Evolutionary conservation across 2,329 filamentous ascomycete genomes (phyloP), one percentile per base, ranked within the genome.

Genomic region (Ploettnerulaceae sp.): DNA sequence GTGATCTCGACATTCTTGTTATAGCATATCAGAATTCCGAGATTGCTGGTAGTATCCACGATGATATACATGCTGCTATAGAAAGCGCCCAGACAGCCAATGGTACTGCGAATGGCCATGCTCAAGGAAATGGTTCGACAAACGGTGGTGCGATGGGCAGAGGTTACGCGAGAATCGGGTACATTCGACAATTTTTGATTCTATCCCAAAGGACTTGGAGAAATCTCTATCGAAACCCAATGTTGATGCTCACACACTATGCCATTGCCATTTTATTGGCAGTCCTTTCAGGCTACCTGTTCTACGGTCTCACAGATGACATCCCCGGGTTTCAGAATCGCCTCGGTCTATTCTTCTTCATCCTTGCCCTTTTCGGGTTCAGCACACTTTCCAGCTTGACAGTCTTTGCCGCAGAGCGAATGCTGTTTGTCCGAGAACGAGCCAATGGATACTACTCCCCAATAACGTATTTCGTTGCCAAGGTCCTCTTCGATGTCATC

Each of bases 191-290:
- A 66, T 97, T 98, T 67, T 63, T 83, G 45, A 96, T 98, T 57
- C 73, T 98, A 9, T 95, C 91, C 0, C 77, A 82, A 59, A 81
- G 93, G 35, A 98, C 93, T 0, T 98, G 91, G 91, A 89, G 86
- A 63, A 98, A 98, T 63, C 75, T 98, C 5, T 97, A 98, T 71
- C 83, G 93, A 47, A 96, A 98, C 65, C 93, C 93, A 1, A 90
- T 97, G 79, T 73, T 98, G 49, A 98, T 98, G 93, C 77, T 98
- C 48, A 96, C 90, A 0, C 93, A 98, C 68, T 98, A 97, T 64
- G 93, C 93, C 28, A 97, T 96, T 57, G 89, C 93, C 6, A 97
- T 98, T 51, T 71, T 97, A 0, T 77, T 98, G 5, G 93, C 90
- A 1, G 91, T 97, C 4, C 85, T 98, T 48, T 90, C 91, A 2